phyloP scores from a whole-genome alignment of 202 grass and related monocot species.

The Panicum hallii region DNA sequence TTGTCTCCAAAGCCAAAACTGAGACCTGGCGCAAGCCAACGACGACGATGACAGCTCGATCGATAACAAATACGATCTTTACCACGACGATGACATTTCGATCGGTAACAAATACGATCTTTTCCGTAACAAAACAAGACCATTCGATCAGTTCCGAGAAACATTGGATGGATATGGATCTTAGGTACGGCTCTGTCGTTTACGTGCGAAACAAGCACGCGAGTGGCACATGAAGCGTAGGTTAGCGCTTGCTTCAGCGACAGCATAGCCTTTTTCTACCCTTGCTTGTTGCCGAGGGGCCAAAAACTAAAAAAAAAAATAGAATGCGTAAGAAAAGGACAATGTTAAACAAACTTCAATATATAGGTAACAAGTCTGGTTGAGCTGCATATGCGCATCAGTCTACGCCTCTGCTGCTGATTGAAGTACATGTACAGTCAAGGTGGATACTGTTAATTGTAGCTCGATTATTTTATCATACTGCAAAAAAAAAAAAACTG shows the following conservation, averaged over 20 bases:
- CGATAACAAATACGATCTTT: too few relatives aligned
- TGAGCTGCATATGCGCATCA: background rate
- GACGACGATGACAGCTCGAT: too few relatives aligned
- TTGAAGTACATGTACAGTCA: slow-evolving; percentile 5
- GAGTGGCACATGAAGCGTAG: background rate
- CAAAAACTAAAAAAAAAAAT: background rate
- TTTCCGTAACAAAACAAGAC: background rate
- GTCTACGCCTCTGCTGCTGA: background rate
- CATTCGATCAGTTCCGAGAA: background rate
- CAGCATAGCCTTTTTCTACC: slow-evolving; percentile 8
- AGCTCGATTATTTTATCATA: slow-evolving; percentile 44
- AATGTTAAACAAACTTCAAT: slow-evolving; percentile 1
- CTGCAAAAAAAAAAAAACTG: slow-evolving; percentile 33
- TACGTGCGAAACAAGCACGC: background rate
- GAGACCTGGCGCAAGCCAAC: background rate
- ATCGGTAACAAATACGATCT: background rate
- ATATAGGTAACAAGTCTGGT: slow-evolving; percentile 6
- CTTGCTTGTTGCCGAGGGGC: background rate
- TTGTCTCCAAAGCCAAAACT: background rate
- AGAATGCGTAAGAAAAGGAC: background rate
- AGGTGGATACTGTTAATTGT: background rate
- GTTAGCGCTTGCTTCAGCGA: slow-evolving; percentile 22
- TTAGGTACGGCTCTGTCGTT: background rate
- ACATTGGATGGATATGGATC: background rate
- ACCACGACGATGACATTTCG: background rate